Percentiles rank a stretch among this genome's conserved stretches.
Evolutionary conservation across 83 land plant genomes (phyloP).

Genomic region (Isoetes engelmannii): DNA sequence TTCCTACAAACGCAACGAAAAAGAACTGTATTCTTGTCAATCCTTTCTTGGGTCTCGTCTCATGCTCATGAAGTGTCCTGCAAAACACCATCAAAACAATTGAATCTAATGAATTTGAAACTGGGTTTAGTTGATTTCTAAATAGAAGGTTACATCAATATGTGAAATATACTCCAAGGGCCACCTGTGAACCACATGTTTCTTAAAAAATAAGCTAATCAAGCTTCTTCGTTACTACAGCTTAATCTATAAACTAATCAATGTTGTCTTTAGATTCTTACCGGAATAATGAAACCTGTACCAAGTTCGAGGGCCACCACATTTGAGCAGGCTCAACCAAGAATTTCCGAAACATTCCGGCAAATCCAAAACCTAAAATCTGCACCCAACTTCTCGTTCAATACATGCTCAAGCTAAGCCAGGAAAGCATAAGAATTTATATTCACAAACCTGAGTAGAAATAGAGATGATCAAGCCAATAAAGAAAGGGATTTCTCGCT

Average conservation of each 20-base stretch:
- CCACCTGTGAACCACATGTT: neutral
- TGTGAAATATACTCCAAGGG: neutral
- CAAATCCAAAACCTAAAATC: conserved; percentile 30
- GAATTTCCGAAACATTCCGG: conserved; percentile 23
- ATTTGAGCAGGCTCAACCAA: conserved; percentile 30
- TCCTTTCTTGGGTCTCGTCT: conserved; percentile 39
- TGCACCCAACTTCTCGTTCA: neutral
- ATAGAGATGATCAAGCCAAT: conserved; percentile 30
- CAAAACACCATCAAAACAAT: conserved; percentile 16
- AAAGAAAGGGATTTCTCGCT: conserved; percentile 12
- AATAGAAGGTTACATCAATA: neutral
- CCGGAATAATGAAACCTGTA: neutral
- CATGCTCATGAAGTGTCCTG: conserved; percentile 64
- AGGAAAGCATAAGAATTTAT: neutral
- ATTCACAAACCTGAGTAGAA: conserved; percentile 40
- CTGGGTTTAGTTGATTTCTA: neutral
- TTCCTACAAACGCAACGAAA: conserved; percentile 31
- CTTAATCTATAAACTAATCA: neutral
- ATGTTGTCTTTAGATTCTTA: neutral
- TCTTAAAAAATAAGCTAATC: neutral
- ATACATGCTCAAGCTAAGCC: neutral
- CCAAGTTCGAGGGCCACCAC: conserved; percentile 33
- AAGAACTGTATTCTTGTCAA: conserved; percentile 62
- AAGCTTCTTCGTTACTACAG: neutral
- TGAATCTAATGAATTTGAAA: conserved; percentile 10